Base-by-base conservation (phyloP, 1,139 yeast genomes). In the Casaregolazyma lundiana region DNA sequence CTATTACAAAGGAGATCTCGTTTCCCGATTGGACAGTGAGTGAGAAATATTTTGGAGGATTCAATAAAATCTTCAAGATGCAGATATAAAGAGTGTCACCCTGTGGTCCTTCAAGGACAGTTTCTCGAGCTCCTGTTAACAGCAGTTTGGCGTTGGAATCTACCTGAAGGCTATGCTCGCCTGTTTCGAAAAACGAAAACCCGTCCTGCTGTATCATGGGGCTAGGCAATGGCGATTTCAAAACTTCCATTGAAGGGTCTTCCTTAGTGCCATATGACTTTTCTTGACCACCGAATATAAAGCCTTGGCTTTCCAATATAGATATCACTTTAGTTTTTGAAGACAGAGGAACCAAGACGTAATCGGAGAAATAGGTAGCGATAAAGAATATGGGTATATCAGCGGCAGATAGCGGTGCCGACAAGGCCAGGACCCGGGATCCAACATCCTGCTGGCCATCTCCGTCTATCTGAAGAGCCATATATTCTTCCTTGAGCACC, bases 321-420 rank as follows among this genome's bases (percentile, higher is more conserved):
- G 58, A 58, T 2, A 75, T 60, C 0, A 79, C 84, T 47, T 69
- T 68, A 1, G 67, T 69, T 51, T 71, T 71, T 8, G 70, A 69
- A 3, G 62, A 55, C 37, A 60, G 62, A 0, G 89, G 88, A 15
- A 81, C 73, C 35, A 82, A 67, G n/a, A 82, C 84, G 43, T 79
- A 77, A 61, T 82, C 85, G 44, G 81, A 75, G 57, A 79, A 81
- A 63, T 82, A 84, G 36, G 83, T 79, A 11, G 83, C 76, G 36
- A 82, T 63, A 62, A 81, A 82, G 58, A 80, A 81, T 29, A 82
- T 68, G 2, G 87, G 72, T 30, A 82, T 78, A 13, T 71, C 71
- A 44, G 80, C 78, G 34, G 72, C 70, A 0, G 84, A 75, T 17
- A 82, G 65, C 2, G 89, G 89, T 44, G 73, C 71, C 0, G 85